These are phyloP conservation scores for Aspergillus thermomutatus DNA, from an alignment of 2,329 filamentous ascomycete genomes.

Conservation along the genomic window DNA sequence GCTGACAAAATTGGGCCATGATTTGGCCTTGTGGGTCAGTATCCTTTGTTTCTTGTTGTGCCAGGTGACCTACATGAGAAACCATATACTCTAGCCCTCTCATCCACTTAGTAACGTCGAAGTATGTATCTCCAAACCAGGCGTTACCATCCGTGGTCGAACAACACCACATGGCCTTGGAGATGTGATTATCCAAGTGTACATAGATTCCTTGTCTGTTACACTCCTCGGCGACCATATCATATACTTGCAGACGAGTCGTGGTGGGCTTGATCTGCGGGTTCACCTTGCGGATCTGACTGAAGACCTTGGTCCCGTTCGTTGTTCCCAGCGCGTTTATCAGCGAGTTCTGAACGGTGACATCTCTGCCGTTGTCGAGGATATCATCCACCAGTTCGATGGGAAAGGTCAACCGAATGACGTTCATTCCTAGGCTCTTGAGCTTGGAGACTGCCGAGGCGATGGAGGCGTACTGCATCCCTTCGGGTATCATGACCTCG, in stretches of 20 bases:
- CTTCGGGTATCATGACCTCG: slow-evolving; percentile 33
- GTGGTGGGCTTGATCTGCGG: slow-evolving; percentile 37
- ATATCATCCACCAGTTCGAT: slow-evolving; percentile 44
- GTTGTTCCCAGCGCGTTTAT: slow-evolving; percentile 38
- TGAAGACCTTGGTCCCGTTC: slow-evolving; percentile 40
- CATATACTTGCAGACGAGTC: slow-evolving; percentile 48
- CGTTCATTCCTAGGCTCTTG: slow-evolving; percentile 30
- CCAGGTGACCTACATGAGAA: slow-evolving; percentile 45
- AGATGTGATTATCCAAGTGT: slow-evolving; percentile 62
- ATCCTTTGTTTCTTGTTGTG: background rate
- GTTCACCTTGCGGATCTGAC: slow-evolving; percentile 35
- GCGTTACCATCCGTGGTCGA: slow-evolving; percentile 53
- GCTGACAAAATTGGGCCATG: slow-evolving; percentile 25
- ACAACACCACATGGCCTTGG: slow-evolving; percentile 59
- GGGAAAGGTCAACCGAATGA: slow-evolving; percentile 39
- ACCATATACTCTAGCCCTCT: slow-evolving; percentile 61
- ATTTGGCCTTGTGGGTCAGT: slow-evolving; percentile 4
- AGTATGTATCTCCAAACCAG: slow-evolving; percentile 62
- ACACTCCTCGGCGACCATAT: slow-evolving; percentile 60
- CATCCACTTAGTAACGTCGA: slow-evolving; percentile 58
- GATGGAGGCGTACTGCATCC: slow-evolving; percentile 28
- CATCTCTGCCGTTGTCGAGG: slow-evolving; percentile 38
- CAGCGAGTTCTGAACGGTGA: slow-evolving; percentile 38
- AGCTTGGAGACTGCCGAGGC: slow-evolving; percentile 25
- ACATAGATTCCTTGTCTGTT: slow-evolving; percentile 55